Conservation (phyloP, 2,329 filamentous ascomycete genomes). For the Shiraia sp. region DNA sequence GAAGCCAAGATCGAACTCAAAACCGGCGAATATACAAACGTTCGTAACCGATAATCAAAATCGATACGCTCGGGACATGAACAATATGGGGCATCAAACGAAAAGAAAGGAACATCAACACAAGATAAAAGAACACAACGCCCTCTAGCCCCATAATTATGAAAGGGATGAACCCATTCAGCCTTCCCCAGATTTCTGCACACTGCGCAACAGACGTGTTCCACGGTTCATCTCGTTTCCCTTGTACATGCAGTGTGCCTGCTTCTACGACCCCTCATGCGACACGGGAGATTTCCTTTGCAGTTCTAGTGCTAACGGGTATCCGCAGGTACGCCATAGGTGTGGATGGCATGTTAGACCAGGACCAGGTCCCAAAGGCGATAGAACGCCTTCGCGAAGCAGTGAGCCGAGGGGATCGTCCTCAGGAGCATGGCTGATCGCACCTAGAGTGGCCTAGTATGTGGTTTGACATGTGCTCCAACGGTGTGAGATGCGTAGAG, state of each 20-base stretch:
- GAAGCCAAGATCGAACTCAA: neutral
- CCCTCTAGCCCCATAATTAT: conserved; percentile 9
- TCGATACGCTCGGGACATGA: conserved; percentile 2
- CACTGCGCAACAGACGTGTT: conserved; percentile 13
- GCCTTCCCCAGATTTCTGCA: conserved; percentile 23
- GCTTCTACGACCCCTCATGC: conserved; percentile 11
- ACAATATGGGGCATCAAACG: conserved; percentile 6
- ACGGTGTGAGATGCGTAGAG: neutral
- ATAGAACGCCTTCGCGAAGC: neutral
- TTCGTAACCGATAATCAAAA: conserved; percentile 1
- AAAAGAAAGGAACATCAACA: neutral
- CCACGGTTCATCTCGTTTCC: conserved; percentile 16
- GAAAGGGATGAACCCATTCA: conserved; percentile 11
- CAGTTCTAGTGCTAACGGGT: conserved; percentile 6
- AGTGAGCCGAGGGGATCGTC: neutral
- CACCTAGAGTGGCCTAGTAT: neutral
- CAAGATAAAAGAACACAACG: conserved; percentile 10
- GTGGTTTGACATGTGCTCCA: conserved; percentile 14
- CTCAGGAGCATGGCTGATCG: neutral
- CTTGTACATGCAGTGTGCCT: conserved; percentile 14
- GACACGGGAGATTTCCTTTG: conserved; percentile 15
- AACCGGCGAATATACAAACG: conserved; percentile 1
- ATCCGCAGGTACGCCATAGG: neutral
- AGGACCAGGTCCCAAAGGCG: neutral
- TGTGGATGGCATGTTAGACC: neutral